A percentile compares a stretch with the other conserved stretches of the same genome.
Evolutionary conservation across 2,329 filamentous ascomycete genomes (phyloP).

Genomic region (Arachnomyces sp.): DNA sequence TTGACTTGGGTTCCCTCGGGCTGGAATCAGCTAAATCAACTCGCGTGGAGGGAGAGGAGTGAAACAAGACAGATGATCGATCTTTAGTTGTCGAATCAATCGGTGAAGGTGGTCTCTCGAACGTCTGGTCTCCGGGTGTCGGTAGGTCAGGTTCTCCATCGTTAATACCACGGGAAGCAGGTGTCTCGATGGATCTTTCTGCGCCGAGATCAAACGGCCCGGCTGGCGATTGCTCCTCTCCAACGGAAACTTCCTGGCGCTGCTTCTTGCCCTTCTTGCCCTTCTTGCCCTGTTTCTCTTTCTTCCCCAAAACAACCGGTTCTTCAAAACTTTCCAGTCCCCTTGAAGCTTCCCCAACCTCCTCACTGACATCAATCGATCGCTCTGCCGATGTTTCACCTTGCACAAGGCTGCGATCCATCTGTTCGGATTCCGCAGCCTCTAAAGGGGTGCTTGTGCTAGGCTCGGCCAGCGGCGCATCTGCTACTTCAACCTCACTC

Average conservation of each 20-base stretch:
- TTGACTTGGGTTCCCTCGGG: slow-evolving; percentile 10
- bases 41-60: slow-evolving; percentile 32
- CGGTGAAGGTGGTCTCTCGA: slow-evolving; percentile 22
- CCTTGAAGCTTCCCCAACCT: too few species aligned
- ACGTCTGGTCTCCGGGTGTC: background rate
- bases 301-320: background rate
- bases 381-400: too few species aligned
- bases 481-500: too few species aligned
- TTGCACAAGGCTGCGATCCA: too few species aligned
- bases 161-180: too few species aligned
- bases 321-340: background rate
- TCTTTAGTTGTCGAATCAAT: slow-evolving; percentile 38
- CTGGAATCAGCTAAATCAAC: slow-evolving; percentile 14
- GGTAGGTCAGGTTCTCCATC: slow-evolving; percentile 2
- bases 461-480: too few species aligned
- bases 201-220: too few species aligned
- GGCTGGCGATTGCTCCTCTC: background rate
- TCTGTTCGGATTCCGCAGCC: too few species aligned
- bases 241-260: slow-evolving; percentile 1
- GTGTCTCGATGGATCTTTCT: too few species aligned
- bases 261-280: slow-evolving; percentile 10
- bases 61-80: slow-evolving; percentile 39
- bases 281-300: slow-evolving; percentile 10
- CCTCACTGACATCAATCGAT: too few species aligned
- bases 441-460: too few species aligned